phyloP scores from a whole-genome alignment of 1,284 basidiomycete genomes.

The Cutaneotrichosporon spelunceum region DNA sequence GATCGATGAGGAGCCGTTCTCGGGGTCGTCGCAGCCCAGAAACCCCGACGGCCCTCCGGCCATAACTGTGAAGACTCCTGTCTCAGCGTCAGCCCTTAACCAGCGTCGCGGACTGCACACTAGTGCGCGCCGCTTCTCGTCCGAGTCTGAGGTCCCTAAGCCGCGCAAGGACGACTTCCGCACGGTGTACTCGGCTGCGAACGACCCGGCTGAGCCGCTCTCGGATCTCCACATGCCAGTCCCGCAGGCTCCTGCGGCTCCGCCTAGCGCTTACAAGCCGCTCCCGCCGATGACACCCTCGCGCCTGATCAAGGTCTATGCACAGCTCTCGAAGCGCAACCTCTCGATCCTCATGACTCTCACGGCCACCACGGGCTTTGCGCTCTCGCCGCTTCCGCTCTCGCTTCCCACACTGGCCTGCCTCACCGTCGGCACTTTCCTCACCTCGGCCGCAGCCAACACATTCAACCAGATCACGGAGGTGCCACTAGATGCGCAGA shows the following conservation, averaged over 20 bases:
- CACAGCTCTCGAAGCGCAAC: conserved; percentile 79
- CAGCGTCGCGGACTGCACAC: conserved; percentile 23
- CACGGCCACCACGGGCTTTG: conserved; percentile 88
- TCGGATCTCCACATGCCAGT: conserved; percentile 38
- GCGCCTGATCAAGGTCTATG: conserved; percentile 66
- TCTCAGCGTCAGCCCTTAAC: conserved; percentile 10
- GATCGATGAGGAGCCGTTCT: background rate
- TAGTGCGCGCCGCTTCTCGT: conserved; percentile 22
- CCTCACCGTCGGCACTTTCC: conserved; percentile 80
- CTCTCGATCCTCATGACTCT: conserved; percentile 86
- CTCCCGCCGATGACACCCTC: conserved; percentile 56
- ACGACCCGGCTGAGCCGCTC: conserved; percentile 25
- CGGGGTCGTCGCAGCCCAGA: background rate
- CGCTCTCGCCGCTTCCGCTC: conserved; percentile 80
- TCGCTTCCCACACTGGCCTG: conserved; percentile 78
- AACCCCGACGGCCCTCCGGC: background rate
- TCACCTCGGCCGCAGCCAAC: conserved; percentile 92
- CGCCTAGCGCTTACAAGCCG: conserved; percentile 47
- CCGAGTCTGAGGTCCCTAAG: conserved; percentile 33
- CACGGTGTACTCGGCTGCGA: conserved; percentile 42
- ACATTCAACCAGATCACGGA: conserved; percentile 94
- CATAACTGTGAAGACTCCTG: conserved; percentile 21
- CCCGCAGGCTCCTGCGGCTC: conserved; percentile 36
- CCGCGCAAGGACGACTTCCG: conserved; percentile 28
- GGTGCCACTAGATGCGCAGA: conserved; percentile 94